Conservation (phyloP, 2,329 filamentous ascomycete species). For the Xylariaceae sp. region DNA sequence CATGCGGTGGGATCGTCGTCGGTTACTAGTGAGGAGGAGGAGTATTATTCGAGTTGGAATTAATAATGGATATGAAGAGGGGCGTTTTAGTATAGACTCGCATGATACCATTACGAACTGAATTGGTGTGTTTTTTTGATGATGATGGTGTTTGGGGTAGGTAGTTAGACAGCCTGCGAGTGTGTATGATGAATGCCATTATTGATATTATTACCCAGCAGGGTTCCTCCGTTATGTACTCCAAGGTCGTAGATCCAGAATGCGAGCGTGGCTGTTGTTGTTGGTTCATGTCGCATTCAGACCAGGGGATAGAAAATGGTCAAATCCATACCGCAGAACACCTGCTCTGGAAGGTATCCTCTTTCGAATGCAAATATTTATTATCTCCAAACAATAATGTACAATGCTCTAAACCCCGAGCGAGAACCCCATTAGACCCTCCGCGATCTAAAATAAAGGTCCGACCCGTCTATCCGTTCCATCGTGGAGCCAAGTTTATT, state of each 20-base stretch:
- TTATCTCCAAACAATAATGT: not conserved
- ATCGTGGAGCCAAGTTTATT: not conserved
- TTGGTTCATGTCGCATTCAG: no score
- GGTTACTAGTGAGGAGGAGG: not conserved
- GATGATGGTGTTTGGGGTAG: no score
- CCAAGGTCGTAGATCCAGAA: no score
- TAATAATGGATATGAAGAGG: no score
- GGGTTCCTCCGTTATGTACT: no score
- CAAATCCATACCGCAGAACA: no score
- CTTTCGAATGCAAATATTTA: not conserved
- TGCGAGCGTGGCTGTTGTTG: no score
- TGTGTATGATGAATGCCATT: no score
- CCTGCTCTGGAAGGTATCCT: not conserved
- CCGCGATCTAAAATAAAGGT: not conserved
- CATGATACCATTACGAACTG: not conserved
- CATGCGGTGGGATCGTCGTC: not conserved
- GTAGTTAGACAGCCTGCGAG: no score
- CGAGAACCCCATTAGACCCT: not conserved
- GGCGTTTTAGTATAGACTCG: slow-evolving; percentile 15
- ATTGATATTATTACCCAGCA: no score
- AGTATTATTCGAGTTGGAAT: no score
- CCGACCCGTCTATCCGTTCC: not conserved
- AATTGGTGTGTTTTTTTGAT: not conserved
- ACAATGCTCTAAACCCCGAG: not conserved
- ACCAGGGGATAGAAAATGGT: no score